phyloP scores from a whole-genome alignment of 306 rosid genomes.

The Rosa lucieae region DNA sequence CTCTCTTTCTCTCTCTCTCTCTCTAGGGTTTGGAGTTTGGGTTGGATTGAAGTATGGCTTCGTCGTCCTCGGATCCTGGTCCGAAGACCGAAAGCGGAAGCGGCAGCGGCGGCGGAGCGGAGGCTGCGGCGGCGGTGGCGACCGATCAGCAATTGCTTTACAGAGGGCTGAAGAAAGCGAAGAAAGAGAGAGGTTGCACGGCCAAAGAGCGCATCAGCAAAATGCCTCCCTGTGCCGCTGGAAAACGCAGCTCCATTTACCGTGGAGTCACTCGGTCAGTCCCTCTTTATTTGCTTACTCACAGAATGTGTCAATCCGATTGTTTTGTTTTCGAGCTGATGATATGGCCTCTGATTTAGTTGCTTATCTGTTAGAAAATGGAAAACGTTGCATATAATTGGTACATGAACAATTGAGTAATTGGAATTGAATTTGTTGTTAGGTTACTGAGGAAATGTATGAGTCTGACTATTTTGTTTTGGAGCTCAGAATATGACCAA shows the following conservation, averaged over 20 bases:
- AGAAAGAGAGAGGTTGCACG: conserved; percentile 93
- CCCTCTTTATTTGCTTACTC: conserved; percentile 17
- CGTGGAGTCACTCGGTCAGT: conserved; percentile 97
- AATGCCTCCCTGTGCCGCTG: conserved; percentile 99
- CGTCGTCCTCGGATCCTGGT: conserved; percentile 83
- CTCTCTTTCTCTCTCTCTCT: conserved; percentile 14
- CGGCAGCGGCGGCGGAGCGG: conserved; percentile 26
- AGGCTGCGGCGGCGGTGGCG: conserved; percentile 38
- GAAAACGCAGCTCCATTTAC: conserved; percentile 94
- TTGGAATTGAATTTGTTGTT: neutral
- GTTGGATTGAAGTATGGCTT: conserved; percentile 53
- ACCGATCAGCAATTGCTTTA: conserved; percentile 70
- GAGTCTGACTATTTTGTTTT: neutral
- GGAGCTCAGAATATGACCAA: neutral
- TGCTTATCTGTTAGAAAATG: neutral
- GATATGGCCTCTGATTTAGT: neutral
- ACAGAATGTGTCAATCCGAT: conserved; percentile 3
- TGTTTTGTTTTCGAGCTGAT: neutral
- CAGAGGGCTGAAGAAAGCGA: conserved; percentile 86
- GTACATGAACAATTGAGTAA: neutral
- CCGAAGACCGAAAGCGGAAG: conserved; percentile 54
- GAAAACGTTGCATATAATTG: neutral
- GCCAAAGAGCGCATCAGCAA: conserved; percentile 98
- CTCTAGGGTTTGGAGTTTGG: conserved; percentile 38
- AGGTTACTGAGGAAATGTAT: neutral